phyloP scores from a whole-genome alignment of 176 grass and related monocot genomes.

The Miscanthus lutarioriparius region DNA sequence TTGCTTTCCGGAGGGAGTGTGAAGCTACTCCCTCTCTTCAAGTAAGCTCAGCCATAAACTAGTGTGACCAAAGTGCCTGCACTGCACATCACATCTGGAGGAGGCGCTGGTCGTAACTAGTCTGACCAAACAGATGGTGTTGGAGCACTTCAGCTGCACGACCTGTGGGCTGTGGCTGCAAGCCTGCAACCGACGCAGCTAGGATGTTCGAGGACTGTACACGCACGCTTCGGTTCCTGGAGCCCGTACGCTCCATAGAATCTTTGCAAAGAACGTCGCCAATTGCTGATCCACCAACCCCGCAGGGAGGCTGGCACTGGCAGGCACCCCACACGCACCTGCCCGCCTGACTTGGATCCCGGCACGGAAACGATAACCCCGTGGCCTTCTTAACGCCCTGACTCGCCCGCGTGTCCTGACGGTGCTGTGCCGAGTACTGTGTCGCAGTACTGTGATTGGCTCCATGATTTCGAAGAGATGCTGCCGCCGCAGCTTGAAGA shows the following conservation, averaged over 20 bases:
- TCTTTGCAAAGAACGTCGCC: constrained; percentile 27
- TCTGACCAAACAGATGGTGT: not conserved
- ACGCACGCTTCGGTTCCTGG: not conserved
- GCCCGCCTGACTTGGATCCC: constrained; percentile 8
- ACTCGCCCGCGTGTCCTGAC: not conserved
- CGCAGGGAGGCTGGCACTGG: not conserved
- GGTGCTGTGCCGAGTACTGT: not conserved
- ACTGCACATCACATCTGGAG: not conserved
- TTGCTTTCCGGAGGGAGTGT: not conserved
- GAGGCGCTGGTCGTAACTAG: not conserved
- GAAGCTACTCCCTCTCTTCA: not conserved
- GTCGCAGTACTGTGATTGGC: not conserved
- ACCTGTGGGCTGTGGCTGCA: too few species aligned
- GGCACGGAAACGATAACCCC: constrained; percentile 26
- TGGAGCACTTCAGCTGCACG: not conserved
- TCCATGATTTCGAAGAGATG: not conserved
- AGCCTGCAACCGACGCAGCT: constrained; percentile 4
- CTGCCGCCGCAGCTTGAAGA: not conserved
- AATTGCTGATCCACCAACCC: not conserved
- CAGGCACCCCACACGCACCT: not conserved
- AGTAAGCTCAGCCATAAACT: not conserved
- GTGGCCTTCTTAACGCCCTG: constrained; percentile 31
- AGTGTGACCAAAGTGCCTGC: not conserved
- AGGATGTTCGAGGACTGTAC: not conserved
- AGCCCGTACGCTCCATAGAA: constrained; percentile 20